Evolutionary conservation across 2,329 filamentous ascomycete species (phyloP).

Genomic region (Ilyonectria robusta): DNA sequence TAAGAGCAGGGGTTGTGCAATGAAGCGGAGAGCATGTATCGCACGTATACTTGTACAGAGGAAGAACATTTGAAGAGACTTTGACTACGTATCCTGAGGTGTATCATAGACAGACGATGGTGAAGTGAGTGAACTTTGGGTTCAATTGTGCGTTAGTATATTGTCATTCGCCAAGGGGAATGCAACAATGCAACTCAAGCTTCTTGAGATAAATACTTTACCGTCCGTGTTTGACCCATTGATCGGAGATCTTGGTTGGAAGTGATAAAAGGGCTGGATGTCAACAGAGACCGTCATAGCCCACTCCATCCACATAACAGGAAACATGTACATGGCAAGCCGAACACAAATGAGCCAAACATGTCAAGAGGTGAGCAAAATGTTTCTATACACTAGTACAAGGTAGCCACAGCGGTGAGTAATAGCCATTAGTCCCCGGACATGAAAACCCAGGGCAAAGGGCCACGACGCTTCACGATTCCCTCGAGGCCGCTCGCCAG

Average conservation of each 20-base stretch:
- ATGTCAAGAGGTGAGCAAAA: constrained; percentile 34
- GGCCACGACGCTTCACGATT: constrained; percentile 3
- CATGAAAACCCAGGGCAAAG: not conserved
- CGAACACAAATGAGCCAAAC: not conserved
- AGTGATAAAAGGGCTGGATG: too few species aligned
- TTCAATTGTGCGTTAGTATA: not conserved
- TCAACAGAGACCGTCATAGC: too few species aligned
- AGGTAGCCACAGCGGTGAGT: constrained; percentile 43
- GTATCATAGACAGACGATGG: not conserved
- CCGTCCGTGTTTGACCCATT: too few species aligned
- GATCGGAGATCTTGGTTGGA: too few species aligned
- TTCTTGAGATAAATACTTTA: not conserved
- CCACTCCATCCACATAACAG: too few species aligned
- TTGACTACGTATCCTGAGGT: not conserved
- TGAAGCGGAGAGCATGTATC: constrained; percentile 31
- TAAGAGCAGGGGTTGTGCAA: constrained; percentile 34
- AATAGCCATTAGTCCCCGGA: constrained; percentile 19
- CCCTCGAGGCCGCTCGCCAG: constrained; percentile 13
- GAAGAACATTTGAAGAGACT: constrained; percentile 31
- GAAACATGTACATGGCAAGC: too few species aligned
- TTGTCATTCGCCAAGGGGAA: not conserved
- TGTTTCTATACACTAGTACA: constrained; percentile 58
- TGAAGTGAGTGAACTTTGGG: not conserved
- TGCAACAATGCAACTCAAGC: not conserved
- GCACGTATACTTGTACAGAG: constrained; percentile 38